Base-by-base conservation (phyloP, 1,139 yeast genomes). In the Saccharomyces hybrid region DNA sequence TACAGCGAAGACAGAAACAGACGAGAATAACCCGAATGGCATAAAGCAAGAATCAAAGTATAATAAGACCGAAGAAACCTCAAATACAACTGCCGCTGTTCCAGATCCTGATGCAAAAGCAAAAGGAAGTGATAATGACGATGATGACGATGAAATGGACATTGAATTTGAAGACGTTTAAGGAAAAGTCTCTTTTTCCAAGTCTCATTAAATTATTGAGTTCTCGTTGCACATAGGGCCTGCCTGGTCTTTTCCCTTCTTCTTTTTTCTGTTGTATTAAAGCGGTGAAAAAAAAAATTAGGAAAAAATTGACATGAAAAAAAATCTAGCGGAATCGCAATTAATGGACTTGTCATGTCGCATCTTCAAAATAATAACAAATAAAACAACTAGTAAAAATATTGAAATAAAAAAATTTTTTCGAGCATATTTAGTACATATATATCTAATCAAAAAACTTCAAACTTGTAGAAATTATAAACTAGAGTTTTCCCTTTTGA, bases 101-200 rank as follows among this genome's bases (percentile, higher is more conserved):
- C 52, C 48, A 16, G 42, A 28, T 30, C 20, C 32, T 16, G 78
- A 69, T 26, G 76, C 72, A 27, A 75, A 71, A n/a, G 75, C 71
- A 50, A 81, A 77, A 57, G 73, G 78, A 56, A 82, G 63, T 26
- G 68, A 59, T 8, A 67, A 59, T 11, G n/a, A 62, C 25, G 65
- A 66, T 16, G 68, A 66, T 38, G 70, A 64, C 1, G 26, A 25
- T 49, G 69, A 64, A 27, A 58, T 61, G 58, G 70, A 66, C 31
- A 65, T 66, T 28, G 75, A 70, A 31, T 65, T 71, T 49, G 75
- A 71, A 52, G 75, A 71, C 51, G 71, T 72, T 7, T 70, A 4
- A 8, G 46, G 28, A 27, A 27, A 27, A 27, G 28, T 27, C 52
- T 25, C 31, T 14, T 27, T 34, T 48, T 30, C 16, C 16, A 27